Conservation (phyloP, 148 eudicot species). For the Talinum fruticosum region DNA sequence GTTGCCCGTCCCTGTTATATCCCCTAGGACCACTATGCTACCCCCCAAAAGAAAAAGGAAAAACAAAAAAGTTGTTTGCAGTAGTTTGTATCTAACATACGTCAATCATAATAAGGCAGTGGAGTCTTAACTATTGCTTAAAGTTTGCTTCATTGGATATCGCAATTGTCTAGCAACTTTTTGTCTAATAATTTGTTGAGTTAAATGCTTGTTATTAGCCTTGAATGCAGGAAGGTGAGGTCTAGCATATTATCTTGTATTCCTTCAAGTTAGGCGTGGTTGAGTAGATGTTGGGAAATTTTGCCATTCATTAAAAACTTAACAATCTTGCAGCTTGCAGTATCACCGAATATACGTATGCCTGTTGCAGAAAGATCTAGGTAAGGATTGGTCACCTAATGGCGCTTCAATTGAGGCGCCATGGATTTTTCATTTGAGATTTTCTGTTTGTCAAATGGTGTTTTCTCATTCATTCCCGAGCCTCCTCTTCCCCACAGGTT, state of each 20-base stretch:
- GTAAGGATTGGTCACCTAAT: no score
- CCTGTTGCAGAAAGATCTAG: neutral
- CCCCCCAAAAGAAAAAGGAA: neutral
- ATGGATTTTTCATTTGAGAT: no score
- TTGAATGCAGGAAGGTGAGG: conserved; percentile 1
- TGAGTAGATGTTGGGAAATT: neutral
- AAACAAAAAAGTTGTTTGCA: neutral
- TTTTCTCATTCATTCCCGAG: no score
- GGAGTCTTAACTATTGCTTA: neutral
- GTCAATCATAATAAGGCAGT: conserved; percentile 9
- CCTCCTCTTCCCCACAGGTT: no score
- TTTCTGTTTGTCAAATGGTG: no score
- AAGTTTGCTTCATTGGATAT: conserved; percentile 8
- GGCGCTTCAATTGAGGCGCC: no score
- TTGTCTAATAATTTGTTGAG: neutral
- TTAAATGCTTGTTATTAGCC: neutral
- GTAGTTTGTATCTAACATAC: neutral
- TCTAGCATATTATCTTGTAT: neutral
- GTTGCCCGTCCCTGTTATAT: neutral
- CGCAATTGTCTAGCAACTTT: neutral
- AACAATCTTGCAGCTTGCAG: neutral
- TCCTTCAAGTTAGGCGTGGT: no score
- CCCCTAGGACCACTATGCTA: neutral
- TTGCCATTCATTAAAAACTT: neutral
- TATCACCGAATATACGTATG: neutral